Base-by-base conservation (phyloP, 2,329 filamentous ascomycete species). In the Xylaria multiplex region DNA sequence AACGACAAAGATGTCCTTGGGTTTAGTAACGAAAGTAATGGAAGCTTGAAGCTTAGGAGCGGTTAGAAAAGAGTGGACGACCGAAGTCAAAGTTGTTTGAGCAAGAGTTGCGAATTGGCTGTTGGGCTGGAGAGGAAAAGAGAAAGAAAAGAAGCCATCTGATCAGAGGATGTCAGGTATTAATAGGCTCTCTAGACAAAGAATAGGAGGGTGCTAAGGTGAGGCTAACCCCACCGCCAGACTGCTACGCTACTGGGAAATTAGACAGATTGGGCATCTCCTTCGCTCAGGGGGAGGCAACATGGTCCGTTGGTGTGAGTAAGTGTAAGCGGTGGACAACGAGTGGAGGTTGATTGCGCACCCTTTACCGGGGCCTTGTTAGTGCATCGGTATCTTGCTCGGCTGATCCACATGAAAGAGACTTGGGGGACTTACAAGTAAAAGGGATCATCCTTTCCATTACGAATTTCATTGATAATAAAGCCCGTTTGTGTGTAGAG, bases 51-150 rank as follows among this genome's bases (percentile, higher is more conserved):
- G 73, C 77, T 77, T 78, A 72, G 70, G 66, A 71, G 67, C 64
- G 69, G 70, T 65, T 70, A 27, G 42, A 75, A 84, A 85, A 83
- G 84, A 86, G 79, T 85, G 84, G 84, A 86, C 84, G 84, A 86
- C 84, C 83, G 82, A 84, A 81, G 83, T 85, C 83, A 85, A 80
- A 64, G 72, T 65, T 52, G 67, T 27, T 27, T 75, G 80, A 80
- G 79, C 80, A 77, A 69, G 72, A 70, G 75, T 74, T 77, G 77
- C 76, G 77, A 76, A 71, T 75, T 78, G 80, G 80, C 79, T 82
- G 78, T 76, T 79, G 77, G 78, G 82, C 81, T 84, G 81, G 79
- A 73, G 74, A 76, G 72, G 19, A 43, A 66, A 66, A 55, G 56
- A 40, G 73, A 71, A 73, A 71, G 66, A 49, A 58, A 35, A 70